phyloP scores from a whole-genome alignment of 805 yeast genomes.

The Kazachstania psychrophila region DNA sequence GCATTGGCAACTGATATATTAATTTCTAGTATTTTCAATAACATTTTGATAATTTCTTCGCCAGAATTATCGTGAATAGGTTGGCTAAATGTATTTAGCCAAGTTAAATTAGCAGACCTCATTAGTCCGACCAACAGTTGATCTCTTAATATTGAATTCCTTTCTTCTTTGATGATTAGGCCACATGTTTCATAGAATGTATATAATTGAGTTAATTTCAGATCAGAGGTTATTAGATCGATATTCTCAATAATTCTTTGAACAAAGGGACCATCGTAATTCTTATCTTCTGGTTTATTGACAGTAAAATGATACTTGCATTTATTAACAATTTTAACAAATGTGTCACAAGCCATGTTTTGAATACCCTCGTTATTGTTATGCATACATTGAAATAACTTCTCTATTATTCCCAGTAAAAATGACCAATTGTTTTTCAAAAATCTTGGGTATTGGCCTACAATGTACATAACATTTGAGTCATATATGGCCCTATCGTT shows the following conservation, averaged over 20 bases:
- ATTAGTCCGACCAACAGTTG: constrained; percentile 63
- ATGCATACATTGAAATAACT: constrained; percentile 95
- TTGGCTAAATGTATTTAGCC: constrained; percentile 76
- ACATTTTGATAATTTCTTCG: constrained; percentile 72
- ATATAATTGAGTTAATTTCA: constrained; percentile 91
- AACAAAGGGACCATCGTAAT: constrained; percentile 62
- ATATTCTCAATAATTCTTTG: constrained; percentile 75
- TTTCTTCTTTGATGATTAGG: constrained; percentile 75
- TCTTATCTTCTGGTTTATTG: constrained; percentile 61
- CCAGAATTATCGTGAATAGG: constrained; percentile 62
- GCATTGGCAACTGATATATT: constrained; percentile 91
- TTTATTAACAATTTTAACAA: constrained; percentile 83
- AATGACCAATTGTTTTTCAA: constrained; percentile 96
- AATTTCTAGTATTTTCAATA: constrained; percentile 84
- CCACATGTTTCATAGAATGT: constrained; percentile 96
- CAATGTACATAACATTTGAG: constrained; percentile 96
- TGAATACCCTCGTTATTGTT: constrained; percentile 98
- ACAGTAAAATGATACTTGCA: constrained; percentile 90
- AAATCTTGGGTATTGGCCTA: constrained; percentile 95
- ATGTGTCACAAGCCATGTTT: constrained; percentile 99
- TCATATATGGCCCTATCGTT: constrained; percentile 97
- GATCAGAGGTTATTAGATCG: constrained; percentile 73
- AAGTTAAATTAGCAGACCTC: constrained; percentile 84
- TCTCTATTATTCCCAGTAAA: constrained; percentile 84
- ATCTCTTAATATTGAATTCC: constrained; percentile 53